Base-by-base conservation (phyloP, 176 grass and related monocot species). In the Lolium multiflorum region DNA sequence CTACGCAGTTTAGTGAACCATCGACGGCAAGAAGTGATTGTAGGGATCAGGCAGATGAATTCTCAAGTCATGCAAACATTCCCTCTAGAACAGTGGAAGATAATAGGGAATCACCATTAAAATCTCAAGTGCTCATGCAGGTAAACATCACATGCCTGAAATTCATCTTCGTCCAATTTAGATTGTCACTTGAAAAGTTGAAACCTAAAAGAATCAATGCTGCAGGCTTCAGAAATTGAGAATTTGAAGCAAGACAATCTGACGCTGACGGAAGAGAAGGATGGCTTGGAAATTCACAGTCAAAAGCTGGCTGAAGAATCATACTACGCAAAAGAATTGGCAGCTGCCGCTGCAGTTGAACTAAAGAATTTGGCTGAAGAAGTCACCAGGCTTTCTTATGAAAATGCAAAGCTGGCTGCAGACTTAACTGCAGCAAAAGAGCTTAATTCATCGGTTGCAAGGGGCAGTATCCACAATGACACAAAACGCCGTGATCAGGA, bases 361-460 rank as follows among this genome's bases (percentile, higher is more conserved):
- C 88, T 98, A 37, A 95, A 93, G 75, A 98, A 98, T 77, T 87
- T 98, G 61, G 96, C 96, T 16, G 96, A 98, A 92, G 96, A 98
- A 88, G 93, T 98, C 66, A 98, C 96, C n/a, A 95, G 91, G 64
- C 90, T 98, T 75, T 95, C 96, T 65, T 98, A 96, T 80, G 91
- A 94, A 88, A 98, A 98, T 76, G 88, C 93, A 52, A 98, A 92
- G 56, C 81, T 98, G 85, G 92, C 55, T 31, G 54, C 83, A 56
- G 85, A 93, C 28, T 89, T 93, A 76, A 85, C 74, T 78, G 79
- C 83, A 37, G 57, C 81, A 44, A 94, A 94, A 88, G 91, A 94
- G 72, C 72, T 81, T 74, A 58, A 56, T 68, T 61, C 81, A 79
- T 87, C 86, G 21, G 75, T 87, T 70, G 62, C 74, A 70, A 87